Conservation (phyloP, 768 basidiomycete genomes). For the Scleroderma citrinum region DNA sequence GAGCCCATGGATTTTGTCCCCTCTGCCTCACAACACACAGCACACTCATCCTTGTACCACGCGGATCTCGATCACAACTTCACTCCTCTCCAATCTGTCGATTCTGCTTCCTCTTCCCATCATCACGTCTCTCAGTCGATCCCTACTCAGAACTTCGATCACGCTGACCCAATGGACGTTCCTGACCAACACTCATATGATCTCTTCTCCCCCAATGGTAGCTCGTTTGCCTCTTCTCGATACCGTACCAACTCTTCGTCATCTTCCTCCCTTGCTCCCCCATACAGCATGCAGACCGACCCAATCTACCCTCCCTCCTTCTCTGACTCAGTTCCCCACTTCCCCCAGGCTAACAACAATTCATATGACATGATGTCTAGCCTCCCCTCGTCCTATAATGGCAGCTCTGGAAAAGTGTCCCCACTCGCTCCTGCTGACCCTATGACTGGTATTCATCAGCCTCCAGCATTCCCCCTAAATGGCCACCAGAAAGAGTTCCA, state of each 20-base stretch:
- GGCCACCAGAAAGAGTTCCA: constrained; percentile 51
- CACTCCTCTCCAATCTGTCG: constrained; percentile 40
- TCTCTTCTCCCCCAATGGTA: constrained; percentile 48
- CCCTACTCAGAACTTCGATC: constrained; percentile 40
- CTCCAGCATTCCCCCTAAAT: constrained; percentile 43
- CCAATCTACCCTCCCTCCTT: constrained; percentile 57
- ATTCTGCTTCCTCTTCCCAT: constrained; percentile 32
- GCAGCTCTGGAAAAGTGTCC: constrained; percentile 67
- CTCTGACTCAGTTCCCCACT: constrained; percentile 53
- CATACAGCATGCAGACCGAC: constrained; percentile 50
- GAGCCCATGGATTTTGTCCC: constrained; percentile 46
- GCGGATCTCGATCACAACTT: constrained; percentile 55
- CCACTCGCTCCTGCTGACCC: constrained; percentile 68
- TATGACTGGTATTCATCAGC: constrained; percentile 50
- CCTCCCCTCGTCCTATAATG: constrained; percentile 52
- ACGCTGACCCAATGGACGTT: constrained; percentile 49
- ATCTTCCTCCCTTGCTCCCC: constrained; percentile 58
- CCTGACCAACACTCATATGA: constrained; percentile 59
- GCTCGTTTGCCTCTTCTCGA: constrained; percentile 49
- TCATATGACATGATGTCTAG: constrained; percentile 64
- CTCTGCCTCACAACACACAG: constrained; percentile 29
- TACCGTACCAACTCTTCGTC: constrained; percentile 72
- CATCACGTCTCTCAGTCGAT: constrained; percentile 30
- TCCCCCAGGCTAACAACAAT: constrained; percentile 44
- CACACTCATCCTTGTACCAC: constrained; percentile 41